phyloP scores from a whole-genome alignment of 1,284 basidiomycete species.

The Boletus nobilissimus region DNA sequence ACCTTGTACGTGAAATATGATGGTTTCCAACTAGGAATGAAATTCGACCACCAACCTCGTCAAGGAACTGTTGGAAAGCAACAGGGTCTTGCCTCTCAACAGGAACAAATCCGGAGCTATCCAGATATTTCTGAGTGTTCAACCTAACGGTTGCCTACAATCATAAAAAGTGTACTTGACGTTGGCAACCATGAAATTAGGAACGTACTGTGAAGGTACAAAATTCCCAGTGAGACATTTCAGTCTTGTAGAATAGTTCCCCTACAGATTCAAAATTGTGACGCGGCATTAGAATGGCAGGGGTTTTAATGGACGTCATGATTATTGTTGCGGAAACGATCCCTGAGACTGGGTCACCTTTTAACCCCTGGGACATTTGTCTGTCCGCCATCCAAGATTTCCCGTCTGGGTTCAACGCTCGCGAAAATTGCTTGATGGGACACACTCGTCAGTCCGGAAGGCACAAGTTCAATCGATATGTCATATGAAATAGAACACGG shows the following conservation, averaged over 20 bases:
- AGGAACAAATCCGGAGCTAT: not conserved
- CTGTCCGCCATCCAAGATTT: constrained; percentile 19
- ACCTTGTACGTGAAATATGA: constrained; percentile 19
- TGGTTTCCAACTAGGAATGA: not conserved
- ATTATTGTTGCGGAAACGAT: not conserved
- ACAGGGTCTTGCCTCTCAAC: constrained; percentile 27
- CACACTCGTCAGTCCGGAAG: constrained; percentile 8
- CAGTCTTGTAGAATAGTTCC: not conserved
- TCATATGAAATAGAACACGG: constrained; percentile 9
- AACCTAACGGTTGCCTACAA: constrained; percentile 6
- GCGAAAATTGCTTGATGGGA: constrained; percentile 4
- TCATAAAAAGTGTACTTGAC: not conserved
- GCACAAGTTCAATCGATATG: constrained; percentile 33
- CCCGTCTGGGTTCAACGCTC: constrained; percentile 16
- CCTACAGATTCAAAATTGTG: not conserved
- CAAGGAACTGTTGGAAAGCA: constrained; percentile 22
- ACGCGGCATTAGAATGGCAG: constrained; percentile 24
- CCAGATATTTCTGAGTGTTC: not conserved
- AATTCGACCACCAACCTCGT: constrained; percentile 16
- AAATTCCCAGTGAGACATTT: constrained; percentile 9
- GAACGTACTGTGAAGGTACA: constrained; percentile 25
- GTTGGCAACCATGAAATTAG: not conserved
- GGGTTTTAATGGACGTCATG: constrained; percentile 4
- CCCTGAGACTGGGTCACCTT: not conserved
- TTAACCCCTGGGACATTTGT: constrained; percentile 19